phyloP scores from a whole-genome alignment of 2,329 filamentous ascomycete genomes.

The Lecanosticta acicola region DNA sequence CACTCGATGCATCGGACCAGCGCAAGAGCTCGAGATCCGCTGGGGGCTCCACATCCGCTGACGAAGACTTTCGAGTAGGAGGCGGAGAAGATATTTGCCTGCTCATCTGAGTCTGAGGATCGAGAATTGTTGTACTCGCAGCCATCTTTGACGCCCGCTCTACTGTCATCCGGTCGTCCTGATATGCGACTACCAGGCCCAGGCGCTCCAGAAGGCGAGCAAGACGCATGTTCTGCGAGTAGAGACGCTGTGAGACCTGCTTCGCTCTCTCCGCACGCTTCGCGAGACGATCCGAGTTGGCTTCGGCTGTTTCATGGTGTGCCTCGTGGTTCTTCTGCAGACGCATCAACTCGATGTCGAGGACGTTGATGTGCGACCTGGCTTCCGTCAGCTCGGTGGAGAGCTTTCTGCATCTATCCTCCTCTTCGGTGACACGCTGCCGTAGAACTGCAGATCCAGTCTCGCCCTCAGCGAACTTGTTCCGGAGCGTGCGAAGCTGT shows the following conservation, averaged over 20 bases:
- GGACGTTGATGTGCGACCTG: conserved; percentile 67
- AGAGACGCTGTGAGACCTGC: conserved; percentile 77
- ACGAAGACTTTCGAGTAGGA: conserved; percentile 50
- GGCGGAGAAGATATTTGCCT: conserved; percentile 55
- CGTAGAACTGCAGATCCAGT: conserved; percentile 75
- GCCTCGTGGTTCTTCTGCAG: conserved; percentile 60
- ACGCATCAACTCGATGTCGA: conserved; percentile 69
- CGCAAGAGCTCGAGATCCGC: conserved; percentile 66
- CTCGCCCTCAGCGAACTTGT: conserved; percentile 73
- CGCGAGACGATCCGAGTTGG: conserved; percentile 56
- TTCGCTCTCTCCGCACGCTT: conserved; percentile 67
- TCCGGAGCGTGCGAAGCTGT: conserved; percentile 63
- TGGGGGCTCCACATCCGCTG: conserved; percentile 28
- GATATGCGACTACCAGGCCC: conserved; percentile 73
- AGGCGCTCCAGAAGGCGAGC: conserved; percentile 76
- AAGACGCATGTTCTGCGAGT: conserved; percentile 78
- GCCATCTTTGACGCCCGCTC: conserved; percentile 61
- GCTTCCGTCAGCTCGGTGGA: conserved; percentile 66
- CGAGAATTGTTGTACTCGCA: conserved; percentile 42
- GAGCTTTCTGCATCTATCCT: conserved; percentile 62
- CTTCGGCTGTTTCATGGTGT: conserved; percentile 44
- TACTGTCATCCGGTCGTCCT: conserved; percentile 64
- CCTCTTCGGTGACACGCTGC: conserved; percentile 68
- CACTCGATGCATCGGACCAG: conserved; percentile 70
- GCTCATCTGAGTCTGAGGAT: conserved; percentile 38